phyloP scores from a whole-genome alignment of 2,329 filamentous ascomycete genomes.

The Penicillium sumatraense region DNA sequence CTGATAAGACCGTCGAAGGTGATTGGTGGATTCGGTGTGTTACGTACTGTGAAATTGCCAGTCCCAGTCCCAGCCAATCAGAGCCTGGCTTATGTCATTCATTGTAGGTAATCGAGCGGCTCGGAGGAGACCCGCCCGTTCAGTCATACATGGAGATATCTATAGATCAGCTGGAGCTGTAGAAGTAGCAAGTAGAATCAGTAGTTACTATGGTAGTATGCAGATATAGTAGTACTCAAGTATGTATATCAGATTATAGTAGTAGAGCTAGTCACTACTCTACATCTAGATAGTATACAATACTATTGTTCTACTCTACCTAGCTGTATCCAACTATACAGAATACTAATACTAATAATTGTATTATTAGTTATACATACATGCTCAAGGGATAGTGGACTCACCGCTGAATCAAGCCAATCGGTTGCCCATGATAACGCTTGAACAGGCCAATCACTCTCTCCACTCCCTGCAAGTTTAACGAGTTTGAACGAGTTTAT shows the following conservation, averaged over 20 bases:
- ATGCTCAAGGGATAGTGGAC: no score
- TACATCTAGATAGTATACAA: no score
- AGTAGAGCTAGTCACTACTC: no score
- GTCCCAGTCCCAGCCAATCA: constrained; percentile 14
- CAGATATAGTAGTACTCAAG: no score
- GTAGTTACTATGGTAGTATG: no score
- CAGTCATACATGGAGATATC: not conserved
- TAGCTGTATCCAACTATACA: not conserved
- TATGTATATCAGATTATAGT: no score
- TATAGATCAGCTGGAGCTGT: not conserved
- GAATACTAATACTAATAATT: not conserved
- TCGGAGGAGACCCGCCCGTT: constrained; percentile 4
- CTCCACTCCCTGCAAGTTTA: constrained; percentile 1
- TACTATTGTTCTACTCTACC: no score
- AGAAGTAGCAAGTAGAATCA: no score
- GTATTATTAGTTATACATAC: no score
- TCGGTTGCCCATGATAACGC: constrained; percentile 31
- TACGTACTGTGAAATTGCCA: constrained; percentile 36
- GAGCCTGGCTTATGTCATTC: constrained; percentile 5
- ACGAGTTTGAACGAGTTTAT: constrained; percentile 5
- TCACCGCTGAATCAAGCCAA: constrained; percentile 19
- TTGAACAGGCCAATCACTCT: constrained; percentile 28
- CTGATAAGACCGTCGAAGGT: constrained; percentile 34
- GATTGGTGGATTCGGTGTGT: constrained; percentile 37
- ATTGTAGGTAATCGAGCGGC: constrained; percentile 1